These are phyloP conservation scores for Carex parvula DNA, from an alignment of 176 grass and related monocot species.

Conservation along the genomic window DNA sequence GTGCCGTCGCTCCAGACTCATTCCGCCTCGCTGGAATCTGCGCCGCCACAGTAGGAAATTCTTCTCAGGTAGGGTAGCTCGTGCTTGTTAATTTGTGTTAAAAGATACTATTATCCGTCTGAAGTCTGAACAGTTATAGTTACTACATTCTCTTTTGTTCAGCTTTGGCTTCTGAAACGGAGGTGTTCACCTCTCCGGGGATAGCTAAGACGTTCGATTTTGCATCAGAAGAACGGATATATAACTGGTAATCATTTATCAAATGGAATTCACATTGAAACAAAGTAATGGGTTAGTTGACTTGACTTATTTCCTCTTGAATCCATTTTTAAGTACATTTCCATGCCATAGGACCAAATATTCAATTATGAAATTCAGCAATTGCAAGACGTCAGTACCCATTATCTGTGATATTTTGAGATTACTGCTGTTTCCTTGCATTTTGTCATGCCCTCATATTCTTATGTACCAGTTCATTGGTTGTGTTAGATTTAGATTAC, in stretches of 20 bases:
- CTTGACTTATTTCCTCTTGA: neutral
- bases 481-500: neutral
- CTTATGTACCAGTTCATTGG: neutral
- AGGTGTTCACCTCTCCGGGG: constrained; percentile 81
- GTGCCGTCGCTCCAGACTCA: constrained; percentile 13
- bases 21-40: constrained; percentile 33
- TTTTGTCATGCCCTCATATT: neutral
- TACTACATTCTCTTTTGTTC: constrained; percentile 22
- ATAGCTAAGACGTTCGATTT: constrained; percentile 86
- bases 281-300: neutral
- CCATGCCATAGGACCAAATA: neutral
- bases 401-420: neutral
- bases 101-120: neutral
- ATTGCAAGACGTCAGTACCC: neutral
- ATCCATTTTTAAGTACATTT: neutral
- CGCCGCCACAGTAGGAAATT: constrained; percentile 46
- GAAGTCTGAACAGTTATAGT: neutral
- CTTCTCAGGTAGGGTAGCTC: constrained; percentile 57
- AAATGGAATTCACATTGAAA: neutral
- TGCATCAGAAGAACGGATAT: constrained; percentile 80
- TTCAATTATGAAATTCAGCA: neutral
- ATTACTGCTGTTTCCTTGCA: neutral
- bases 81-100: neutral
- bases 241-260: constrained; percentile 61
- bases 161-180: constrained; percentile 56